phyloP scores from a whole-genome alignment of 139 green algal species.

The Dunaliella sp. region DNA sequence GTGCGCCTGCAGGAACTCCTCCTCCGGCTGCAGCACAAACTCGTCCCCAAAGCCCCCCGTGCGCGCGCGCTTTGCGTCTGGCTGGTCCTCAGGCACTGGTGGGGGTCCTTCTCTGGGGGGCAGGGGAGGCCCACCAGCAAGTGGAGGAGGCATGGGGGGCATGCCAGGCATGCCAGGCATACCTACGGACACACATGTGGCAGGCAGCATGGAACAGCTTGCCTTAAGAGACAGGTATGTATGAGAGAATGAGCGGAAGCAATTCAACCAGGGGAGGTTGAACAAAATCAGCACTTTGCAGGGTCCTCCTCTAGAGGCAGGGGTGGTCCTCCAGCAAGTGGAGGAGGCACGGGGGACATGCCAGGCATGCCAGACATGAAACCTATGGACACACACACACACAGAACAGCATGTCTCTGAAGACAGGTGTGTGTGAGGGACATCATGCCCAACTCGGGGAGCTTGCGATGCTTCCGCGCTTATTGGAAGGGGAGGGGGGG shows the following conservation, averaged over 20 bases:
- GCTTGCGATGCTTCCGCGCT: too few relatives aligned
- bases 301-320: conserved; percentile 31
- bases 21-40: conserved; percentile 75
- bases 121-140: conserved; percentile 13
- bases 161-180: conserved; percentile 14
- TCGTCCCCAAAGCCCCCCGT: conserved; percentile 33
- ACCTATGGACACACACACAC: not conserved
- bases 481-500: too few relatives aligned
- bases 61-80: conserved; percentile 57
- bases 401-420: too few relatives aligned
- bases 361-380: conserved; percentile 16
- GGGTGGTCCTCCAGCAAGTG: conserved; percentile 8
- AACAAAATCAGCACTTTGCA: too few relatives aligned
- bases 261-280: too few relatives aligned
- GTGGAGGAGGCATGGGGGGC: conserved; percentile 14
- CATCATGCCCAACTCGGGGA: too few relatives aligned
- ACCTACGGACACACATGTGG: not conserved
- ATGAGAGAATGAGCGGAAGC: too few relatives aligned
- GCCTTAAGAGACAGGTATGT: too few relatives aligned
- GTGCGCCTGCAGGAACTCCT: conserved; percentile 71
- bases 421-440: too few relatives aligned
- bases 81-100: conserved; percentile 45
- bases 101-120: conserved; percentile 36
- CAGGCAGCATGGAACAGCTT: too few relatives aligned
- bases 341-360: conserved; percentile 13